Evolutionary conservation across 352 stramenopile genomes (phyloP).

Genomic region (Globisporangium alternatum): DNA sequence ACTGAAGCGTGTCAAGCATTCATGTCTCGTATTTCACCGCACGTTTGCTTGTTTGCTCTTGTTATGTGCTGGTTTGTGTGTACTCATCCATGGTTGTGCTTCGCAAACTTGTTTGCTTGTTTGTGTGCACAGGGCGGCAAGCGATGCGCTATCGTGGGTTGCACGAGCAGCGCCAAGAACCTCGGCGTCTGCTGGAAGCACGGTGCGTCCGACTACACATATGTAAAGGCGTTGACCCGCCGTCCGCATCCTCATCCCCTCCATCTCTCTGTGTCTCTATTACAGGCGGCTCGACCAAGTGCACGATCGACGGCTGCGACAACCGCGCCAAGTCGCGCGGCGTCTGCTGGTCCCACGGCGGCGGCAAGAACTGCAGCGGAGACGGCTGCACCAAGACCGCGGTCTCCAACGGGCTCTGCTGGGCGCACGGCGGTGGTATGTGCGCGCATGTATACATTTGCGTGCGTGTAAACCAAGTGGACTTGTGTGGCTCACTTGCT

Average conservation of each 20-base stretch:
- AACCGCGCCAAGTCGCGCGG: conserved; percentile 77
- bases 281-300: conserved; percentile 68
- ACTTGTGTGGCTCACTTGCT: not conserved
- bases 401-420: conserved; percentile 77
- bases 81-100: conserved; percentile 19
- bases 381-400: conserved; percentile 65
- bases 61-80: conserved; percentile 5
- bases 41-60: not conserved
- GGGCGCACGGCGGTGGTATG: conserved; percentile 74
- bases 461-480: not conserved
- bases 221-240: not conserved
- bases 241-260: not conserved
- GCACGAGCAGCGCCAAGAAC: conserved; percentile 75
- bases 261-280: conserved; percentile 15
- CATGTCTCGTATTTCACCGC: conserved; percentile 5
- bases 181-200: conserved; percentile 77
- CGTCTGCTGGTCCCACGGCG: conserved; percentile 79
- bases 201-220: conserved; percentile 25
- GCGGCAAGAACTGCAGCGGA: conserved; percentile 66
- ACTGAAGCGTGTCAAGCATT: not conserved
- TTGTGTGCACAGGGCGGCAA: conserved; percentile 54
- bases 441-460: not conserved
- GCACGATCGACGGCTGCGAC: conserved; percentile 55
- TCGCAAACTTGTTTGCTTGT: not conserved
- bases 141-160: conserved; percentile 55